A percentile compares a stretch with the other conserved stretches of the same genome.
phyloP scores from a whole-genome alignment of 495 filamentous ascomycete species.

The Pseudomonodictys pantanalensis region DNA sequence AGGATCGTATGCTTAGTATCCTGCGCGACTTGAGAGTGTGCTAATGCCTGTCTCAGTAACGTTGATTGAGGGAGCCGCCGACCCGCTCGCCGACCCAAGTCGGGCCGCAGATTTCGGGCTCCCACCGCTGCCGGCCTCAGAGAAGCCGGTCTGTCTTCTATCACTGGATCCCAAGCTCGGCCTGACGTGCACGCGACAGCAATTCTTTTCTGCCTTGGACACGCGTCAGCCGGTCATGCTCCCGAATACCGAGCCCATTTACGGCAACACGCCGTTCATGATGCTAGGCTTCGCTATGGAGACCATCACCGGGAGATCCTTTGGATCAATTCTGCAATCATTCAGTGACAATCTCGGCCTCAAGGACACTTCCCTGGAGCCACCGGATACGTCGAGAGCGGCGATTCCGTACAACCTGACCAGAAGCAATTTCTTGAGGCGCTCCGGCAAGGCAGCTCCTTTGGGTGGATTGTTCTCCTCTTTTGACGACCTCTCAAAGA shows the following conservation, averaged over 20 bases:
- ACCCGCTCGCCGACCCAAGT: background rate
- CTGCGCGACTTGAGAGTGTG: background rate
- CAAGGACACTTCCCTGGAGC: background rate
- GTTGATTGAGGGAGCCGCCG: background rate
- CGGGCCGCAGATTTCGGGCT: background rate
- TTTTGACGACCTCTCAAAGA: background rate
- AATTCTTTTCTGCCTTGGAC: background rate
- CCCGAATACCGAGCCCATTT: slow-evolving; percentile 45
- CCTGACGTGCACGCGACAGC: background rate
- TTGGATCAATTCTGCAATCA: slow-evolving; percentile 45
- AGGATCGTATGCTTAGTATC: slow-evolving; percentile 33
- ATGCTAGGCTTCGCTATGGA: slow-evolving; percentile 55
- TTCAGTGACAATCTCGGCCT: background rate
- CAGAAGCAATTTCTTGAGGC: background rate
- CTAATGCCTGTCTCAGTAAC: background rate
- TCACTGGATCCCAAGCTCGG: background rate
- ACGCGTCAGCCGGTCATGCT: background rate
- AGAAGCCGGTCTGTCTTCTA: background rate
- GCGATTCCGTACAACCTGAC: background rate
- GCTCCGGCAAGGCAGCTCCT: slow-evolving; percentile 13
- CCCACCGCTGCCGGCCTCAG: background rate
- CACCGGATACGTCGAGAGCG: background rate
- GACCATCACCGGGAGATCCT: slow-evolving; percentile 49
- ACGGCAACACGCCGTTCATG: slow-evolving; percentile 55
- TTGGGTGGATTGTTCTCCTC: background rate